Percentiles rank a stretch among this genome's conserved stretches.
These are phyloP conservation scores for Pythium phragmitis DNA, from an alignment of 352 stramenopile species.

Conservation along the genomic window DNA sequence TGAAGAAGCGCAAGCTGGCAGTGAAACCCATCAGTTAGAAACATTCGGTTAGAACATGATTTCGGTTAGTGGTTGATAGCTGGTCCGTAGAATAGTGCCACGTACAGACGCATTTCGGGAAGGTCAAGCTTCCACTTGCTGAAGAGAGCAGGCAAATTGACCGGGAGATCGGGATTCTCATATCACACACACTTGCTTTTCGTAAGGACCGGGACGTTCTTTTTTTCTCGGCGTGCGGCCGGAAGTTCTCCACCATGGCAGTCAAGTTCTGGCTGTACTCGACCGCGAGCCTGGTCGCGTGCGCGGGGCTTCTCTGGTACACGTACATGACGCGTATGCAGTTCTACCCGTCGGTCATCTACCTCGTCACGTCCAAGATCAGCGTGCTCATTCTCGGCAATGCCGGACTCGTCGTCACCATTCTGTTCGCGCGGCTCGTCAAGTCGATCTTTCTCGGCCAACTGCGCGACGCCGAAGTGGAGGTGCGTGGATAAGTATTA, in stretches of 20 bases:
- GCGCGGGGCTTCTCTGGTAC: conserved; percentile 88
- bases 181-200: conserved; percentile 6
- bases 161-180: background rate
- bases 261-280: conserved; percentile 92
- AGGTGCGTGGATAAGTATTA: conserved; percentile 36
- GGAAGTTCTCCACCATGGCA: conserved; percentile 11
- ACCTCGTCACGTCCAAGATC: conserved; percentile 96
- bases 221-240: conserved; percentile 6
- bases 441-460: conserved; percentile 87
- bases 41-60: conserved; percentile 7
- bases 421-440: conserved; percentile 74
- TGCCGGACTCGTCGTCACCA: conserved; percentile 88
- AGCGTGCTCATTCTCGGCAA: conserved; percentile 96
- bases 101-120: conserved; percentile 9
- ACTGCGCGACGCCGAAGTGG: conserved; percentile 80
- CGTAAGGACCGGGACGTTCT: conserved; percentile 12
- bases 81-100: conserved; percentile 22
- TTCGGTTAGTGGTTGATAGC: conserved; percentile 10
- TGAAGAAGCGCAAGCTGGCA: conserved; percentile 32
- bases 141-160: conserved; percentile 9
- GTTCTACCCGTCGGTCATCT: conserved; percentile 98
- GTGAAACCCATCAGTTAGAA: conserved; percentile 24
- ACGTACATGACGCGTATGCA: conserved; percentile 93
- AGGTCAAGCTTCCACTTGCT: background rate
- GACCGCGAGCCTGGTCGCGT: conserved; percentile 78